Conservation (phyloP, 2,329 filamentous ascomycete species). For the Thelonectria olida region DNA sequence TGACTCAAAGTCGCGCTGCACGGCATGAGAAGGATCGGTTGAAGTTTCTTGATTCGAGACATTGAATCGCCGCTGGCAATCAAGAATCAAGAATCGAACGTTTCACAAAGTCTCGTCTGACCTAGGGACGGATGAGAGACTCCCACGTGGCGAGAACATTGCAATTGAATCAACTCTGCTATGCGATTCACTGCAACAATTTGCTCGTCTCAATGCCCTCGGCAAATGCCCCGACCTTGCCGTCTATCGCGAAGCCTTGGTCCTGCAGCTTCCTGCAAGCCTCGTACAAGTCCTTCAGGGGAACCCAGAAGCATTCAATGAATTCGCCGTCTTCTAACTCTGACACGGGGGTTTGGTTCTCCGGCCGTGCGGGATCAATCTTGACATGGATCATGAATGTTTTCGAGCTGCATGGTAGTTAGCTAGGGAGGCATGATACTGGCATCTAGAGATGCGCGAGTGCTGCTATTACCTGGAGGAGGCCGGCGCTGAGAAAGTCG, state of each 20-base stretch:
- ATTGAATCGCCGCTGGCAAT: neutral
- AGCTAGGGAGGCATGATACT: neutral
- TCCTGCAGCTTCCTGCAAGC: conserved; percentile 73
- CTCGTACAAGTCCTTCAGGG: conserved; percentile 69
- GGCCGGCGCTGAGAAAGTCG: conserved; percentile 70
- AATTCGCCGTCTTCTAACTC: conserved; percentile 83
- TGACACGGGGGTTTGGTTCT: conserved; percentile 75
- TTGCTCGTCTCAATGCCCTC: conserved; percentile 81
- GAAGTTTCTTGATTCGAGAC: neutral
- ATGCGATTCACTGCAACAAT: conserved; percentile 30
- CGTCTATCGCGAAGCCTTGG: conserved; percentile 81
- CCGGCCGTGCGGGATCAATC: conserved; percentile 73
- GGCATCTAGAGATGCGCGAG: neutral
- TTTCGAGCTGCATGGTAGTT: conserved; percentile 63
- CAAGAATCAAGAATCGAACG: neutral
- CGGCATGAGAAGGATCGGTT: neutral
- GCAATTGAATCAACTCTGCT: neutral
- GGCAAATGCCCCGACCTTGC: conserved; percentile 78
- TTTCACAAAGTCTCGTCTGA: neutral
- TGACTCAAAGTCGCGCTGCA: neutral
- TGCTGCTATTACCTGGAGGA: conserved; percentile 48
- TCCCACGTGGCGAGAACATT: neutral
- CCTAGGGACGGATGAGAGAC: neutral
- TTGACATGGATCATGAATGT: conserved; percentile 76
- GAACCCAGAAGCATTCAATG: conserved; percentile 80